phyloP scores from a whole-genome alignment of 1,284 basidiomycete genomes.

The Wallemia hederae region DNA sequence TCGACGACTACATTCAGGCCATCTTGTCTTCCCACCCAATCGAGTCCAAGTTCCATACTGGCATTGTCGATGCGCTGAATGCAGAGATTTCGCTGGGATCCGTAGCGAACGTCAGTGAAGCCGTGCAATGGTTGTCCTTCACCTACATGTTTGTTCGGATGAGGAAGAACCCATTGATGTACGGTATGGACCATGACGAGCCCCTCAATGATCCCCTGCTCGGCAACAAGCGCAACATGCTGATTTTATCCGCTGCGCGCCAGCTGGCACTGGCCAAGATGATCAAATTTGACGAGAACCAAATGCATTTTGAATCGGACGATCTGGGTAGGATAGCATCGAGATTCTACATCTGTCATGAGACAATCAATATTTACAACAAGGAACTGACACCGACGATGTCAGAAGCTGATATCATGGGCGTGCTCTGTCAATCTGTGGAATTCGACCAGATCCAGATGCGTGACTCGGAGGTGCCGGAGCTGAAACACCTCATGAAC shows the following conservation, averaged over 20 bases:
- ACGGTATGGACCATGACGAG: constrained; percentile 46
- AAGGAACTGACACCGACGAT: constrained; percentile 48
- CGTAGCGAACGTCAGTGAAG: constrained; percentile 61
- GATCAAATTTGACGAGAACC: constrained; percentile 41
- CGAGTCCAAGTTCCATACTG: constrained; percentile 76
- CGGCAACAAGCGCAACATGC: constrained; percentile 37
- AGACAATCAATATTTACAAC: constrained; percentile 74
- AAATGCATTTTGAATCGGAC: constrained; percentile 38
- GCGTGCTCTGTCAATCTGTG: constrained; percentile 60
- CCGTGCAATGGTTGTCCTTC: constrained; percentile 83
- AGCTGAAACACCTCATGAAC: constrained; percentile 43
- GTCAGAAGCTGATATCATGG: constrained; percentile 77
- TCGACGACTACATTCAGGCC: constrained; percentile 24
- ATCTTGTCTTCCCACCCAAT: constrained; percentile 42
- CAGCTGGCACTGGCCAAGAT: constrained; percentile 48
- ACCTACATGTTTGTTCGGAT: constrained; percentile 93
- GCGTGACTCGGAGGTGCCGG: constrained; percentile 62
- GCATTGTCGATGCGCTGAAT: constrained; percentile 75
- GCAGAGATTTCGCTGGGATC: constrained; percentile 89
- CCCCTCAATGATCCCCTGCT: constrained; percentile 47
- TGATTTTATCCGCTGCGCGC: constrained; percentile 40
- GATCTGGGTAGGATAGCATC: constrained; percentile 84
- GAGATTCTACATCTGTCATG: constrained; percentile 73
- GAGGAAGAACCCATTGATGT: constrained; percentile 69
- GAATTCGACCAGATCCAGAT: constrained; percentile 94